phyloP scores from a whole-genome alignment of 2,329 filamentous ascomycete genomes.

The Ceratocystis harringtonii region DNA sequence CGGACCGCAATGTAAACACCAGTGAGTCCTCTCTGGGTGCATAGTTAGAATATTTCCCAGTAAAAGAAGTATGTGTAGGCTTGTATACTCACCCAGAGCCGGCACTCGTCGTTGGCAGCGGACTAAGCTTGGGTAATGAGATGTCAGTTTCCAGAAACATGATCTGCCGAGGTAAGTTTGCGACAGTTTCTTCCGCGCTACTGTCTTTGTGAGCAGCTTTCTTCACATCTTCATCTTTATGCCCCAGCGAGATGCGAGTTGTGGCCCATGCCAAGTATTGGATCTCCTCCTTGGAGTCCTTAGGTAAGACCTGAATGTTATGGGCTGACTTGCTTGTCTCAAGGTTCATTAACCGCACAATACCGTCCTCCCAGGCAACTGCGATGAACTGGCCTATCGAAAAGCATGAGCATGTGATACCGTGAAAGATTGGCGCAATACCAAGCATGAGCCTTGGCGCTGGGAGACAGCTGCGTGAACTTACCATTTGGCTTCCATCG shows the following conservation, averaged over 20 bases:
- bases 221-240: neutral
- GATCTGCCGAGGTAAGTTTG: slow-evolving; percentile 56
- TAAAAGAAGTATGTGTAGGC: neutral
- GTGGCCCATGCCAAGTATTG: slow-evolving; percentile 13
- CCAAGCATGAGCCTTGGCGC: neutral
- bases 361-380: slow-evolving; percentile 69
- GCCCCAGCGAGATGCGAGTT: slow-evolving; percentile 8
- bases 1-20: slow-evolving; percentile 54
- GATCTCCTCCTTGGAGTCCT: slow-evolving; percentile 17
- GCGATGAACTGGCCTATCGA: slow-evolving; percentile 53
- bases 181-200: neutral
- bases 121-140: slow-evolving; percentile 61
- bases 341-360: slow-evolving; percentile 58
- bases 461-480: slow-evolving; percentile 18
- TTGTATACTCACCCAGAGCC: slow-evolving; percentile 40
- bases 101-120: slow-evolving; percentile 45
- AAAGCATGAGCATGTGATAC: neutral
- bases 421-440: neutral
- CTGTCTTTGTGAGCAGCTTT: slow-evolving; percentile 16
- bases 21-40: slow-evolving; percentile 34
- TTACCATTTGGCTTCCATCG: slow-evolving; percentile 56
- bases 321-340: slow-evolving; percentile 73
- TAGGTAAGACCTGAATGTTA: slow-evolving; percentile 41
- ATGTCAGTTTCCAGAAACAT: slow-evolving; percentile 62
- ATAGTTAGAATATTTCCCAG: slow-evolving; percentile 5